Percentiles rank a stretch among this genome's conserved stretches.
These are phyloP conservation scores for Rhizopus delemar DNA, from an alignment of 371 early-diverging fungal genomes.

Conservation along the genomic window DNA sequence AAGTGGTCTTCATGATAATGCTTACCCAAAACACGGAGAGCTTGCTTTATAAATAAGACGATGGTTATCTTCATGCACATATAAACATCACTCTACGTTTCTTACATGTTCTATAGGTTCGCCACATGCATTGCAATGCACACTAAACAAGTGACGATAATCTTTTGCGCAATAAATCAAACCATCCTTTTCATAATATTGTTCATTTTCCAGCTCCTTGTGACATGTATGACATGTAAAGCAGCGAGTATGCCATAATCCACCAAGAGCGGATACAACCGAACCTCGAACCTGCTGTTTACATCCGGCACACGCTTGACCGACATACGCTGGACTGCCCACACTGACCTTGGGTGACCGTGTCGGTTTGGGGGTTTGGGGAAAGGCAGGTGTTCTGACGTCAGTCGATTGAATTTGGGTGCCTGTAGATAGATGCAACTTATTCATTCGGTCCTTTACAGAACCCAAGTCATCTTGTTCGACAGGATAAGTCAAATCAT, in stretches of 20 bases:
- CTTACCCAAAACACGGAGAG: constrained; percentile 26
- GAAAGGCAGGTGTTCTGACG: constrained; percentile 9
- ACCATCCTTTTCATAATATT: constrained; percentile 23
- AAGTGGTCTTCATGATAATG: constrained; percentile 32
- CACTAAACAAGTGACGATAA: constrained; percentile 19
- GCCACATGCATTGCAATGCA: constrained; percentile 24
- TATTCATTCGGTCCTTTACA: constrained; percentile 19
- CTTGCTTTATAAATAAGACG: constrained; percentile 10
- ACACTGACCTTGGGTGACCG: constrained; percentile 15
- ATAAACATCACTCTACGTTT: neutral
- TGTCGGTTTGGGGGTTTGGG: constrained; percentile 17
- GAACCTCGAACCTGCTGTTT: constrained; percentile 20
- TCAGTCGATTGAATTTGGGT: constrained; percentile 7
- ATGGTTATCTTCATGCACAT: neutral
- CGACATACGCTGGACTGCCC: constrained; percentile 20
- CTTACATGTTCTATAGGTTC: constrained; percentile 27
- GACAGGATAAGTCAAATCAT: constrained; percentile 16
- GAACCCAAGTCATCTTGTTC: constrained; percentile 6
- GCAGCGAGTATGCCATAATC: constrained; percentile 25
- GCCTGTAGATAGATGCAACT: constrained; percentile 18
- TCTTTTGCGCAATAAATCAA: constrained; percentile 21
- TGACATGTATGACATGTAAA: constrained; percentile 21
- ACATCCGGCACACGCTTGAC: constrained; percentile 22
- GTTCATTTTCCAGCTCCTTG: constrained; percentile 16
- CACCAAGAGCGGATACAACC: constrained; percentile 21